Conservation (phyloP, 306 rosid genomes). For the Corylus heterophylla region DNA sequence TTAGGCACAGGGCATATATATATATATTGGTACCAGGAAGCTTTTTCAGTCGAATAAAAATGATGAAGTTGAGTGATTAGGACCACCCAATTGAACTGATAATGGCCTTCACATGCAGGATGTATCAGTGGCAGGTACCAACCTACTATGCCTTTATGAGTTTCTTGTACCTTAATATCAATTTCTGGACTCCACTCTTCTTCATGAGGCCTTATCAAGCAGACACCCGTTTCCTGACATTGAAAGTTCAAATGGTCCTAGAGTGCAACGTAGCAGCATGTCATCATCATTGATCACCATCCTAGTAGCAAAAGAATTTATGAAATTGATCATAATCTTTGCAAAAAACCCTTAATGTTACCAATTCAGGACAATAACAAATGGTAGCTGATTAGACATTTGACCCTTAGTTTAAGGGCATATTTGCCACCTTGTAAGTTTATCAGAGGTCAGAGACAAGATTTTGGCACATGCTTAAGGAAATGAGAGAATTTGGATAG, state of each 20-base stretch:
- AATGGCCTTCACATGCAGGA: background rate
- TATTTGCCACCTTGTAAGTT: background rate
- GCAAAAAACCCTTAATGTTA: background rate
- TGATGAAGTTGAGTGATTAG: background rate
- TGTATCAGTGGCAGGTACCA: background rate
- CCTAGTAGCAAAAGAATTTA: background rate
- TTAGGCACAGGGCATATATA: no score
- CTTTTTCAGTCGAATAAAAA: background rate
- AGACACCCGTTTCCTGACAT: background rate
- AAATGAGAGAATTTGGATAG: no score
- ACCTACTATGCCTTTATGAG: background rate
- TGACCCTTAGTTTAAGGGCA: no score
- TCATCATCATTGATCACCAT: no score
- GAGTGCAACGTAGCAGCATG: background rate
- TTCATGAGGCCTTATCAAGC: background rate
- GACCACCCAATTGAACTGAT: background rate
- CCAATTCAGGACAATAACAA: background rate
- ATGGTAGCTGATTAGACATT: background rate
- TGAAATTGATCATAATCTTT: background rate
- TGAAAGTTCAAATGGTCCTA: background rate
- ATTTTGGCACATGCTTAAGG: conserved; percentile 1
- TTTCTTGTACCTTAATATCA: background rate
- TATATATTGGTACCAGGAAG: background rate
- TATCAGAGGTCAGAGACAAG: background rate
- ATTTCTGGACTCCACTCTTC: background rate